phyloP scores from a whole-genome alignment of 2,329 filamentous ascomycete species.

The Didymella glomerata region DNA sequence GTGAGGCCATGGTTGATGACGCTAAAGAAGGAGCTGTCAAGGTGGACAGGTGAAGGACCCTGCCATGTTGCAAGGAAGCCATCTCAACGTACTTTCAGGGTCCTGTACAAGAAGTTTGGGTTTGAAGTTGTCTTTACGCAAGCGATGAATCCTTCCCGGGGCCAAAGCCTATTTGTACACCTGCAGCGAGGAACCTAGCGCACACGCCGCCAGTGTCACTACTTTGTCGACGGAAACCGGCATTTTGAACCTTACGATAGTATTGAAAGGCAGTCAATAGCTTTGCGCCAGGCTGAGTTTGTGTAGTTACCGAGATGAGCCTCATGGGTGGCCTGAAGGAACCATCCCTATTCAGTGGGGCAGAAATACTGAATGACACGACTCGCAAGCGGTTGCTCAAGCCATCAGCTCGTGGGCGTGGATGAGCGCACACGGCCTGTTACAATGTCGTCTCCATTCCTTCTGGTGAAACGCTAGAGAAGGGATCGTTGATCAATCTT shows the following conservation, averaged over 20 bases:
- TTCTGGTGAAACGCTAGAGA: no score
- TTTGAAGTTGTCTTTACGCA: neutral
- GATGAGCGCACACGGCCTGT: neutral
- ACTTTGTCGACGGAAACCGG: neutral
- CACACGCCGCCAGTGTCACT: neutral
- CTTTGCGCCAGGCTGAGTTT: neutral
- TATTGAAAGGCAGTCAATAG: neutral
- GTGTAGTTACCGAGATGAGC: constrained; percentile 11
- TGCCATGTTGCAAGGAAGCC: constrained; percentile 1
- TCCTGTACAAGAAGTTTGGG: neutral
- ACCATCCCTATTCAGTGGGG: neutral
- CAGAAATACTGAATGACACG: neutral
- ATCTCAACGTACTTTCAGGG: neutral
- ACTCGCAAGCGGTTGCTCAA: neutral
- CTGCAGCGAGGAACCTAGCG: neutral
- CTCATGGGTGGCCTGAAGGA: neutral
- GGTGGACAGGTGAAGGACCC: constrained; percentile 2
- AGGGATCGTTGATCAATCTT: neutral
- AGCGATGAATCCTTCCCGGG: neutral
- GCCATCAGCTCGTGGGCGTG: neutral
- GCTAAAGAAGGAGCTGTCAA: neutral
- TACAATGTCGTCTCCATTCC: neutral
- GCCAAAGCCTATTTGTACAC: neutral
- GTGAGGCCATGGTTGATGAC: neutral
- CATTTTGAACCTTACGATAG: neutral